phyloP scores from a whole-genome alignment of 2,329 filamentous ascomycete species.

The Magnaporthiopsis rhizophila region DNA sequence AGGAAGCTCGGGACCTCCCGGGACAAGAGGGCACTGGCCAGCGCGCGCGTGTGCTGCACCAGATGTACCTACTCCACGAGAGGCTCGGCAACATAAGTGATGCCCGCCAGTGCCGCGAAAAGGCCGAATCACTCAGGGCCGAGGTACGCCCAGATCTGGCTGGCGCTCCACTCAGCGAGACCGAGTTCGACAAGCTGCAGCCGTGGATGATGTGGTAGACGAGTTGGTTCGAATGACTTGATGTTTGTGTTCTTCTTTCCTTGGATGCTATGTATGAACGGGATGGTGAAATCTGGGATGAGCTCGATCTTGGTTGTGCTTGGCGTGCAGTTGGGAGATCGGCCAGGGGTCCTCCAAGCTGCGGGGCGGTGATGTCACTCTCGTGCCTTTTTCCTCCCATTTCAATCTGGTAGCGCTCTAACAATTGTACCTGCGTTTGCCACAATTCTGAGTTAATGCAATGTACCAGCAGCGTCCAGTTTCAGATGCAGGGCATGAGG shows the following conservation, averaged over 20 bases:
- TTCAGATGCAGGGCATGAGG: not conserved
- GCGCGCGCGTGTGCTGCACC: slow-evolving; percentile 17
- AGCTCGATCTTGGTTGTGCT: not conserved
- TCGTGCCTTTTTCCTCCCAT: not conserved
- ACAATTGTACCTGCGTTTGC: not conserved
- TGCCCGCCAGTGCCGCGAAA: not conserved
- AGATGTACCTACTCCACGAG: slow-evolving; percentile 14
- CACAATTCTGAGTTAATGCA: not conserved
- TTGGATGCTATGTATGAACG: too few relatives aligned
- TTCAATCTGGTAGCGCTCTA: not conserved
- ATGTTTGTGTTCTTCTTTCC: too few relatives aligned
- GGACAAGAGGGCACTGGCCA: slow-evolving; percentile 17
- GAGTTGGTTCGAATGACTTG: too few relatives aligned
- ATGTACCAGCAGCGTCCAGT: not conserved
- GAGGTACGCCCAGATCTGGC: slow-evolving; percentile 8
- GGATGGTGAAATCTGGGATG: too few relatives aligned
- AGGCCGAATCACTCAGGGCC: slow-evolving; percentile 8
- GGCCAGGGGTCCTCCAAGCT: not conserved
- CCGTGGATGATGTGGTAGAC: slow-evolving; percentile 6
- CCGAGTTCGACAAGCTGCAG: slow-evolving; percentile 6
- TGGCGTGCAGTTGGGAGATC: not conserved
- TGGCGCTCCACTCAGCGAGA: slow-evolving; percentile 3
- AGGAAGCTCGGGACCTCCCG: slow-evolving; percentile 17
- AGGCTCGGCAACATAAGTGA: not conserved
- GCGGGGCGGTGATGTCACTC: not conserved